Percentiles rank a stretch among this genome's conserved stretches.
Evolutionary conservation across 148 eudicot genomes (phyloP).

Genomic region (Silene conica): DNA sequence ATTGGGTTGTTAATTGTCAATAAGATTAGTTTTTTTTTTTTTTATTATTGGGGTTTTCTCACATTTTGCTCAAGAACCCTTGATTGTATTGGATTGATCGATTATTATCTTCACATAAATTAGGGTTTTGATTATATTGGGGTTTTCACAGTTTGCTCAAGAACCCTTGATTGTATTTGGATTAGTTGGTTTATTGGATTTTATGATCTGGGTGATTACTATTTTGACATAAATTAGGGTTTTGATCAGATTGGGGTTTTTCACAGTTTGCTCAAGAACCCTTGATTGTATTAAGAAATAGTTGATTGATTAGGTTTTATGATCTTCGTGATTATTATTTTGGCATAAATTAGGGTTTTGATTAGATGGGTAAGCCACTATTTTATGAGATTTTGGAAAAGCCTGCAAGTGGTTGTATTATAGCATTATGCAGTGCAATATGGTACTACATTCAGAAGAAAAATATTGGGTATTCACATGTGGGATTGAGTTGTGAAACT

Average conservation of each 20-base stretch:
- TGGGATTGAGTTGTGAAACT: slow-evolving; percentile 82
- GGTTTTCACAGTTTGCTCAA: slow-evolving; percentile 1
- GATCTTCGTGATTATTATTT: slow-evolving; percentile 11
- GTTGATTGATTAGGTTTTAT: slow-evolving; percentile 14
- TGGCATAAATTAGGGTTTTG: slow-evolving; percentile 11
- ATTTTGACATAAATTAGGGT: slow-evolving; percentile 8
- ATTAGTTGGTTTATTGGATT: slow-evolving; percentile 11
- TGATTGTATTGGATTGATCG: slow-evolving; percentile 1
- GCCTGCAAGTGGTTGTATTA: slow-evolving; percentile 83
- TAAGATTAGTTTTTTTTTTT: not conserved
- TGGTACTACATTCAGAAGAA: slow-evolving; percentile 93
- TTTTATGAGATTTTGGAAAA: slow-evolving; percentile 81
- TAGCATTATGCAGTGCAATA: slow-evolving; percentile 66
- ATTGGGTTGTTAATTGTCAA: not conserved
- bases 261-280: slow-evolving; percentile 9
- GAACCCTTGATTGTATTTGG: slow-evolving; percentile 12
- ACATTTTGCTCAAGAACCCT: slow-evolving; percentile 12
- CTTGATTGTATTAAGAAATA: slow-evolving; percentile 7
- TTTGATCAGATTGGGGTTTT: slow-evolving; percentile 53
- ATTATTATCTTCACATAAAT: not conserved
- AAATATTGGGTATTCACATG: slow-evolving; percentile 72
- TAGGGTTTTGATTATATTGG: slow-evolving; percentile 55
- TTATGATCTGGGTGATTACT: slow-evolving; percentile 18
- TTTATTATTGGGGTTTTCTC: slow-evolving; percentile 30
- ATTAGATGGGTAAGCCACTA: slow-evolving; percentile 88